Evolutionary conservation across 2,329 filamentous ascomycete species (phyloP).

Genomic region (Scedosporium minutisporum): DNA sequence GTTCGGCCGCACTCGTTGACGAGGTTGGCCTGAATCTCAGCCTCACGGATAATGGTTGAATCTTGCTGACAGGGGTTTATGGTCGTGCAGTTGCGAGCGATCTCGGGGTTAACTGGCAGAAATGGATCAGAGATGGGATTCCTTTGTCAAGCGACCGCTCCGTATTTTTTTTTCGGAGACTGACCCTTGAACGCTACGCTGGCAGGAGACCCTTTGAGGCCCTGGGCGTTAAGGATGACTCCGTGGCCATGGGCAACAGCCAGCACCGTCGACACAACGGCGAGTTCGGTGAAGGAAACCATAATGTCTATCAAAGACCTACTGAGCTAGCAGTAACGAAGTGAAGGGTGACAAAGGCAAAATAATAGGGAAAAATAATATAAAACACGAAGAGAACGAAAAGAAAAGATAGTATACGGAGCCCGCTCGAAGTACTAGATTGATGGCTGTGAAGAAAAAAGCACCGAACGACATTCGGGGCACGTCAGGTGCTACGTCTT

Average conservation of each 20-base stretch:
- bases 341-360: background rate
- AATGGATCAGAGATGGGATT: background rate
- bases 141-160: background rate
- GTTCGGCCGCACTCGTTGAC: slow-evolving; percentile 56
- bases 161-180: background rate
- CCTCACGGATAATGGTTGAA: slow-evolving; percentile 52
- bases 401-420: background rate
- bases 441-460: background rate
- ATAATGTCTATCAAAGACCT: slow-evolving; percentile 1
- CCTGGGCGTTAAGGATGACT: slow-evolving; percentile 37
- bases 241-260: slow-evolving; percentile 30
- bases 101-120: slow-evolving; percentile 34
- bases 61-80: slow-evolving; percentile 61
- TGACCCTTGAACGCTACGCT: slow-evolving; percentile 40
- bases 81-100: slow-evolving; percentile 52
- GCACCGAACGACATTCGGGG: background rate
- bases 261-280: background rate
- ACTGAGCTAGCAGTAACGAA: background rate
- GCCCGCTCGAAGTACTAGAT: background rate
- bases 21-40: slow-evolving; percentile 38
- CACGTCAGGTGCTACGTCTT: background rate
- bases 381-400: background rate
- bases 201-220: slow-evolving; percentile 28
- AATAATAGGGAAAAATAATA: background rate
- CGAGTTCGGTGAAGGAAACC: background rate